Base-by-base conservation (phyloP, 2,329 filamentous ascomycete species). In the Lasiodiplodia hormozganensis region DNA sequence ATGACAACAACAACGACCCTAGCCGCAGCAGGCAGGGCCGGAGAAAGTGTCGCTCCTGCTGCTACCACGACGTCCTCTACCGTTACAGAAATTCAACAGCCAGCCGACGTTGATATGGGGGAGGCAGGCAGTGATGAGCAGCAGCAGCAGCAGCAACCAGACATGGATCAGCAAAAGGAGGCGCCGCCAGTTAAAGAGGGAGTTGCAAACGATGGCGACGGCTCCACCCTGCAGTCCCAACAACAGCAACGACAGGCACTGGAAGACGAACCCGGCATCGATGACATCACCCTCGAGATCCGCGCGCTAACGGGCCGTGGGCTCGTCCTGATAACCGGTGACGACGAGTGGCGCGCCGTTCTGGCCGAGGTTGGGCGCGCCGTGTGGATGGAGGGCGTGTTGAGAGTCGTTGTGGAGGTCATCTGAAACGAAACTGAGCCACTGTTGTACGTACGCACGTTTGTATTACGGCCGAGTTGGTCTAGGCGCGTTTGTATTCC, bases 391-490 rank as follows among this genome's bases (percentile, higher is more conserved):
- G 75, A 77, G 67, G 75, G 75, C 1, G 70, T 74, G 21, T 70
- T 76, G 49, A 76, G 73, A 67, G 69, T 79, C 7, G 73, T 79
- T 66, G 75, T 78, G 2, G 75, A 76, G 68, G 54, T 75, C 18
- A 52, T 64, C 4, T 64, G 47, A 62, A 34, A 34, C 31, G 31
- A 10, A 21, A 21, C 18, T 18, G 40, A 14, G 18, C 5, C 40
- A 16, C 10, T 38, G 8, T 40, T 23, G 2, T 23, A 14, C 5
- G 12, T 43, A 43, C 14, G 40, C n/a, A 43, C n/a, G 16, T 43
- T 7, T 43, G 18, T 43, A 43, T 43, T 18, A 43, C 16, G 16
- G 14, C 7, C 16, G 40, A 4, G 14, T 7, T 43, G 18, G 18
- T n/a, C 18, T 18, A 43, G 7, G 8, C 21, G 2, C 21, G 4